Conservation (phyloP, 2,329 filamentous ascomycete species). For the Apiospora phragmitis region DNA sequence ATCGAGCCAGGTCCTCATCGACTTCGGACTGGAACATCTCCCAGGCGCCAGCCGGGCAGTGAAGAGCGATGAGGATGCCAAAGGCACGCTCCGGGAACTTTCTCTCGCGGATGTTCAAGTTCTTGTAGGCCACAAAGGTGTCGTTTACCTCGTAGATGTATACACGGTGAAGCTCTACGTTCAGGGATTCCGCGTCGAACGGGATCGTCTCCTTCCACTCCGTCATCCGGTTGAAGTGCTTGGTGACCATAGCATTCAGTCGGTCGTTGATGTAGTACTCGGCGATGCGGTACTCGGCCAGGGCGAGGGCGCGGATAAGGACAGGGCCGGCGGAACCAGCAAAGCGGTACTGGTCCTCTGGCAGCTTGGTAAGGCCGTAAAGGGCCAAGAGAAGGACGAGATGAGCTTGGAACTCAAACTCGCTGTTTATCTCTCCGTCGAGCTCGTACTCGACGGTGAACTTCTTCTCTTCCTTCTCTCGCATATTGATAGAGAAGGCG, state of each 20-base stretch:
- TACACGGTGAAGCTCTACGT: background rate
- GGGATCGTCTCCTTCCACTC: background rate
- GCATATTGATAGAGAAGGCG: background rate
- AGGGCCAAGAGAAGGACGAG: background rate
- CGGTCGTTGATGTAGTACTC: background rate
- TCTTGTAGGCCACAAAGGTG: background rate
- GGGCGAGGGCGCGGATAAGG: background rate
- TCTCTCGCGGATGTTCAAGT: background rate
- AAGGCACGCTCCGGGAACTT: background rate
- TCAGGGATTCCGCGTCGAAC: background rate
- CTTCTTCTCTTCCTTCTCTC: background rate
- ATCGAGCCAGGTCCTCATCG: background rate
- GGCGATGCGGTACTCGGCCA: conserved; percentile 1
- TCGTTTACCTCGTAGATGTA: background rate
- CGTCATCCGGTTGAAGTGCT: background rate
- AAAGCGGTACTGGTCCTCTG: background rate
- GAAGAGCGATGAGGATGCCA: background rate
- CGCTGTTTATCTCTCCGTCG: background rate
- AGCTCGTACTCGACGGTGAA: background rate
- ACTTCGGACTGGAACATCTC: background rate
- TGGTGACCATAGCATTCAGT: background rate
- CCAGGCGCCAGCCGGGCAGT: background rate
- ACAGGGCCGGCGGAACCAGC: background rate
- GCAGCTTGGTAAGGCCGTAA: background rate
- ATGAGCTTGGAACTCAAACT: conserved; percentile 2